These are phyloP conservation scores for Cordyceps cicadae DNA, from an alignment of 2,329 filamentous ascomycete genomes.

Conservation along the genomic window DNA sequence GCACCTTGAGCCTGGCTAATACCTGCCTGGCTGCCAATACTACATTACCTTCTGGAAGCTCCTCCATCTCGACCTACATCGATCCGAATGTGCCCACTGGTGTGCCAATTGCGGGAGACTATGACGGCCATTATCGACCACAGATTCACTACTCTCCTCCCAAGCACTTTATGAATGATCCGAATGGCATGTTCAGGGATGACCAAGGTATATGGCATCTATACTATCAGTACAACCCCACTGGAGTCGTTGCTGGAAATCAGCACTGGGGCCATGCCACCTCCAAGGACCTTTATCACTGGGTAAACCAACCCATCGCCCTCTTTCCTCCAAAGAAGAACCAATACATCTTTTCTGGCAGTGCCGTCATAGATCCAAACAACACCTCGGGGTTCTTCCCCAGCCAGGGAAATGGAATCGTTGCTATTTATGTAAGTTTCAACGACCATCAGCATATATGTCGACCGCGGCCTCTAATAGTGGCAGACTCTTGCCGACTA, in stretches of 20 bases:
- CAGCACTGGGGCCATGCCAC: conserved; percentile 63
- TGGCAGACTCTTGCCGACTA: conserved; percentile 19
- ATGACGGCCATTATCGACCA: conserved; percentile 31
- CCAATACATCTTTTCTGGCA: conserved; percentile 44
- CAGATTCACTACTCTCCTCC: conserved; percentile 51
- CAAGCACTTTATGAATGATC: conserved; percentile 50
- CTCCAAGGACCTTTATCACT: conserved; percentile 52
- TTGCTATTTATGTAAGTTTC: conserved; percentile 37
- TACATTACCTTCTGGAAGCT: not conserved
- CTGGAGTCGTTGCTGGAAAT: conserved; percentile 41
- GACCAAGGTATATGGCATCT: conserved; percentile 50
- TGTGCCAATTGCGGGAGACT: conserved; percentile 19
- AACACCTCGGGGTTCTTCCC: conserved; percentile 61
- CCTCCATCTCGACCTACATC: conserved; percentile 1
- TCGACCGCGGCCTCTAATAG: conserved; percentile 20
- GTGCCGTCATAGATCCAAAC: conserved; percentile 50
- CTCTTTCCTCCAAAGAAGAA: conserved; percentile 40
- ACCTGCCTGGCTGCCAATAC: conserved; percentile 1
- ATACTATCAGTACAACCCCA: conserved; percentile 52
- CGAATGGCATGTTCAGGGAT: conserved; percentile 56
- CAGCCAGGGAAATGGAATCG: conserved; percentile 49
- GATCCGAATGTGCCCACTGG: conserved; percentile 17
- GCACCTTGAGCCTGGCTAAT: conserved; percentile 6
- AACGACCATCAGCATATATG: conserved; percentile 18
- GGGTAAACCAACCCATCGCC: conserved; percentile 57